These are phyloP conservation scores for Arbutus unedo DNA, from an alignment of 148 eudicot species.

Conservation along the genomic window DNA sequence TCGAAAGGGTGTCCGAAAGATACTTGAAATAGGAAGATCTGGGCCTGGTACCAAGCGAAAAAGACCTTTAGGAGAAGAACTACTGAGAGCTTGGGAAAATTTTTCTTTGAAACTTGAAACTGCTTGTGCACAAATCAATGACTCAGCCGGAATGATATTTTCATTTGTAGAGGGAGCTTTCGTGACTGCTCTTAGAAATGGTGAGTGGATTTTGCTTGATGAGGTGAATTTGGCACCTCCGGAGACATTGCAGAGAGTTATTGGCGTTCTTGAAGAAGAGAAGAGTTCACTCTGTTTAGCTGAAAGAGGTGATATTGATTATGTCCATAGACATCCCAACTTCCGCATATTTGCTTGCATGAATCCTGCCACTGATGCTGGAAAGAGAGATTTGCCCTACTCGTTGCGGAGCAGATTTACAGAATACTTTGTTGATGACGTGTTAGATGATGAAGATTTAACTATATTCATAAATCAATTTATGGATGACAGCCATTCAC, in stretches of 20 bases:
- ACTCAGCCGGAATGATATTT: conserved; percentile 84
- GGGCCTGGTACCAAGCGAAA: conserved; percentile 61
- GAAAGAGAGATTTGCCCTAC: conserved; percentile 88
- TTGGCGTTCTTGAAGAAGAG: conserved; percentile 93
- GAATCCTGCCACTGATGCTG: conserved; percentile 99
- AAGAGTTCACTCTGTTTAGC: conserved; percentile 88
- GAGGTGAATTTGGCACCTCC: conserved; percentile 97
- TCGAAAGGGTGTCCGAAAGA: conserved; percentile 39
- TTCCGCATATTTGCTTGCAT: conserved; percentile 97
- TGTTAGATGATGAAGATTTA: conserved; percentile 76
- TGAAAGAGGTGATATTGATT: conserved; percentile 82
- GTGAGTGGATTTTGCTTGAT: conserved; percentile 98
- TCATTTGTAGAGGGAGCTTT: conserved; percentile 96
- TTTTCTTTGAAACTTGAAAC: conserved; percentile 61
- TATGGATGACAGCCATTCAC: conserved; percentile 41
- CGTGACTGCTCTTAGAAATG: conserved; percentile 78
- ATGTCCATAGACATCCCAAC: conserved; percentile 60
- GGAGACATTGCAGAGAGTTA: conserved; percentile 87
- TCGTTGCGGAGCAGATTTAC: conserved; percentile 80
- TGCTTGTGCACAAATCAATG: conserved; percentile 54
- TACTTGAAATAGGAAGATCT: conserved; percentile 34
- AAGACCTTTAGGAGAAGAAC: conserved; percentile 48
- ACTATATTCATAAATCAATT: conserved; percentile 60
- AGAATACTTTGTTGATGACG: conserved; percentile 89
- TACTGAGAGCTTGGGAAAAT: conserved; percentile 50